Evolutionary conservation across 768 basidiomycete genomes (phyloP).

Genomic region (Paxillus ammoniavirescens): DNA sequence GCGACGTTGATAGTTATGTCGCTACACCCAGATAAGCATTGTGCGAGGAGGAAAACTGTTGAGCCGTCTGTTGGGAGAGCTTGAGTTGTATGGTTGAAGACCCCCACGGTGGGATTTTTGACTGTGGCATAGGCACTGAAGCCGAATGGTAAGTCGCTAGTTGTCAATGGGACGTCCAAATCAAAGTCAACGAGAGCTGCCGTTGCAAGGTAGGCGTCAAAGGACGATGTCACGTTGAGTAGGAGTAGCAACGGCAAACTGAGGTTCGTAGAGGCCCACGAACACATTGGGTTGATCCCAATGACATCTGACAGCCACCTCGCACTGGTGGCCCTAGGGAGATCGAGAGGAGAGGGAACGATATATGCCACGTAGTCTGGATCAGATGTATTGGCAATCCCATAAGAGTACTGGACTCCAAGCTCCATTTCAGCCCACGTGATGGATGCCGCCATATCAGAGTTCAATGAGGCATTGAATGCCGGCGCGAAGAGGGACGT

Average conservation of each 20-base stretch:
- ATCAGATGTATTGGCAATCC: constrained; percentile 10
- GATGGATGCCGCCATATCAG: constrained; percentile 19
- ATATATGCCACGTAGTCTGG: constrained; percentile 17
- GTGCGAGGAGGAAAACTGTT: constrained; percentile 18
- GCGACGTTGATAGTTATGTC: not conserved
- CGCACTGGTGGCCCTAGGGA: constrained; percentile 16
- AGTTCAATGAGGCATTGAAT: constrained; percentile 5
- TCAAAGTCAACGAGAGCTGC: constrained; percentile 14
- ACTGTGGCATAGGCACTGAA: too few species aligned
- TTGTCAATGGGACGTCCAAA: constrained; percentile 15
- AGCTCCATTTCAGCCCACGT: constrained; percentile 26
- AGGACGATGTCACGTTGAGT: constrained; percentile 1
- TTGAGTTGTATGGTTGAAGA: constrained; percentile 24
- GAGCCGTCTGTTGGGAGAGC: constrained; percentile 19
- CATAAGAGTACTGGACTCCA: constrained; percentile 24
- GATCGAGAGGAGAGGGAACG: constrained; percentile 16
- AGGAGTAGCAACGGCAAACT: constrained; percentile 11
- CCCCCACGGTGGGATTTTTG: not conserved
- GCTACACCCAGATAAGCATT: constrained; percentile 21
- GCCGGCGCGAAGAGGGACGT: not conserved
- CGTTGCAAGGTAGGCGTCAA: constrained; percentile 2
- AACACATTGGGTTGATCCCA: constrained; percentile 25
- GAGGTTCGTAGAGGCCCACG: constrained; percentile 29
- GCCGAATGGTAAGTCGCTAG: too few species aligned
- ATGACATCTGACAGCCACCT: constrained; percentile 30